Percentiles rank a stretch among this genome's conserved stretches.
phyloP scores from a whole-genome alignment of 495 filamentous ascomycete genomes.

The Trypethelium eluteriae region DNA sequence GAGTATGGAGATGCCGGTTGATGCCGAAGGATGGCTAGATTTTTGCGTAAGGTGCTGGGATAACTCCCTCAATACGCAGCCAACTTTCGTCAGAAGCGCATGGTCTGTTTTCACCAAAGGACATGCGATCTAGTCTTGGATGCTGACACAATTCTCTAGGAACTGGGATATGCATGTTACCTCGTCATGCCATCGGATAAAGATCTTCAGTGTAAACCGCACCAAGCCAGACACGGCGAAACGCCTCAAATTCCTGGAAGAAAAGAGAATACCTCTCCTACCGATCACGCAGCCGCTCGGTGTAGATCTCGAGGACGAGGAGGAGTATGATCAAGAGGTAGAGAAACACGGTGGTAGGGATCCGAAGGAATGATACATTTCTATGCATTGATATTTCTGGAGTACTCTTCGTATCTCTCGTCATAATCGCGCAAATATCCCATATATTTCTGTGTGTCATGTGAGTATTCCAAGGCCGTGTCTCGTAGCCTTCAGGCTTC shows the following conservation, averaged over 20 bases:
- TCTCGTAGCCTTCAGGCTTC: too few relatives aligned
- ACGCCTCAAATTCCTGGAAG: slow-evolving; percentile 45
- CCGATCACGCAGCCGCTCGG: slow-evolving; percentile 28
- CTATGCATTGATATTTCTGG: neutral
- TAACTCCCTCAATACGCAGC: slow-evolving; percentile 49
- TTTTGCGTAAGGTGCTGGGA: slow-evolving; percentile 52
- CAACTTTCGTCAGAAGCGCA: slow-evolving; percentile 38
- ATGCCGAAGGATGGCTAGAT: slow-evolving; percentile 54
- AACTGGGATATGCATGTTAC: slow-evolving; percentile 63
- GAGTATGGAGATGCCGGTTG: slow-evolving; percentile 47
- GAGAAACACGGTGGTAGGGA: slow-evolving; percentile 23
- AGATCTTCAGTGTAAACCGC: slow-evolving; percentile 56
- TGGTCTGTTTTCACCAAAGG: slow-evolving; percentile 22
- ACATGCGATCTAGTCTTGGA: neutral
- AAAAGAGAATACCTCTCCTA: slow-evolving; percentile 32
- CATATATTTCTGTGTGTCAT: neutral
- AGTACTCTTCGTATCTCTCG: neutral
- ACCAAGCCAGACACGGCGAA: slow-evolving; percentile 41
- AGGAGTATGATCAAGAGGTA: slow-evolving; percentile 26
- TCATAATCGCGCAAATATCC: neutral
- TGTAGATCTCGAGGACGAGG: slow-evolving; percentile 27
- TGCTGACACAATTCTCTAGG: slow-evolving; percentile 22
- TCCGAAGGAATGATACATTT: slow-evolving; percentile 18
- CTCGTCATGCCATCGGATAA: slow-evolving; percentile 55
- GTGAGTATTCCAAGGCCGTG: too few relatives aligned